A percentile compares a stretch with the other conserved stretches of the same genome.
Evolutionary conservation across 306 rosid species (phyloP).

Genomic region (Elaeagnus macrophylla): DNA sequence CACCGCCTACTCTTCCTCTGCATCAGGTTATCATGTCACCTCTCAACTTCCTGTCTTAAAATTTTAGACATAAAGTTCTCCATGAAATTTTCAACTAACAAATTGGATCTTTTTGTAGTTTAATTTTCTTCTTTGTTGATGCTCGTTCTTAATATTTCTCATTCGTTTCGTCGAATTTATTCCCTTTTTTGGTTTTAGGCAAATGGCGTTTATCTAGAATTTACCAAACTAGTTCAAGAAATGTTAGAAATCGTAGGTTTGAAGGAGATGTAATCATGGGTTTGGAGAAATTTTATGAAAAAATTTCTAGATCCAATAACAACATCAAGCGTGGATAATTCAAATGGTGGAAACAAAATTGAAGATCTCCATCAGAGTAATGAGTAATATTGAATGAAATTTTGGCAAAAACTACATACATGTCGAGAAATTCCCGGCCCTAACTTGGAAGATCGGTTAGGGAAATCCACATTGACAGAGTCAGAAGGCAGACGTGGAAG

Average conservation of each 20-base stretch:
- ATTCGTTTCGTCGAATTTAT: too few relatives aligned
- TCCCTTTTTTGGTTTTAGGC: slow-evolving; percentile 26
- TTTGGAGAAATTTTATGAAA: too few relatives aligned
- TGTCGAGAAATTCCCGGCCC: too few relatives aligned
- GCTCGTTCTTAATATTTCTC: neutral
- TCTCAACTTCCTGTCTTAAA: neutral
- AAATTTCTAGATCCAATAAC: too few relatives aligned
- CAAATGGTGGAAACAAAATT: too few relatives aligned
- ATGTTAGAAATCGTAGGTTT: slow-evolving; percentile 25
- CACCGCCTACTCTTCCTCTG: slow-evolving; percentile 29
- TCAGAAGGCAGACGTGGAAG: slow-evolving; percentile 73
- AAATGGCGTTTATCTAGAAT: slow-evolving; percentile 29
- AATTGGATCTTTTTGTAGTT: neutral
- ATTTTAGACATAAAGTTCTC: neutral
- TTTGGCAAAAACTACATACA: too few relatives aligned
- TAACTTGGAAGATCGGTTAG: too few relatives aligned
- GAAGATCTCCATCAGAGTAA: too few relatives aligned
- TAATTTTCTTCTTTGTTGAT: neutral
- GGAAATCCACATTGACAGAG: too few relatives aligned
- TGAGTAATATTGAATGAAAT: too few relatives aligned
- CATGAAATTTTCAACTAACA: neutral
- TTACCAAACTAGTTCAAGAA: slow-evolving; percentile 19
- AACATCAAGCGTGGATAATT: too few relatives aligned
- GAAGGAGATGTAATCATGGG: slow-evolving; percentile 50
- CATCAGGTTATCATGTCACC: slow-evolving; percentile 36